Percentiles rank a stretch among this genome's conserved stretches.
These are phyloP conservation scores for Talaromyces rugulosus DNA, from an alignment of 2,329 filamentous ascomycete species.

Conservation along the genomic window DNA sequence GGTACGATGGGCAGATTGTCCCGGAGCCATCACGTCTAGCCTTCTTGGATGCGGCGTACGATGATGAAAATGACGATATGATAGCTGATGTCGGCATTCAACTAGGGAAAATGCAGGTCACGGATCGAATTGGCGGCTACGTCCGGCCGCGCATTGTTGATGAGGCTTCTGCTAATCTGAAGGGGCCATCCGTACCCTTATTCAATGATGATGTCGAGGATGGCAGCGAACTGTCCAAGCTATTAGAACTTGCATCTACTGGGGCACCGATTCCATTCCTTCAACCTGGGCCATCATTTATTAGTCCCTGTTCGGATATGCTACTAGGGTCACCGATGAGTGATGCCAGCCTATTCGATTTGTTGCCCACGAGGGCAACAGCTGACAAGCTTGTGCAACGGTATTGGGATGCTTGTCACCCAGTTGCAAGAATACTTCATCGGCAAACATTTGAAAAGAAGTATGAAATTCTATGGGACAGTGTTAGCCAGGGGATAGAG, in stretches of 20 bases:
- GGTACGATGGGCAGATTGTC: conserved; percentile 50
- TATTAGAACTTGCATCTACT: conserved; percentile 10
- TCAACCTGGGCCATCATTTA: conserved; percentile 61
- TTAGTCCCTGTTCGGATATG: conserved; percentile 64
- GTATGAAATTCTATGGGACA: conserved; percentile 63
- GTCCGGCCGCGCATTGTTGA: conserved; percentile 66
- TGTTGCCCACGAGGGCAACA: conserved; percentile 55
- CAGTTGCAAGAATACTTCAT: conserved; percentile 64
- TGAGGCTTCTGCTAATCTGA: conserved; percentile 50
- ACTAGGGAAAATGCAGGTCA: conserved; percentile 68
- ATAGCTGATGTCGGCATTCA: conserved; percentile 68
- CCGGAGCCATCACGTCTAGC: conserved; percentile 61
- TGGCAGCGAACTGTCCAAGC: conserved; percentile 2
- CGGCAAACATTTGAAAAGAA: conserved; percentile 62
- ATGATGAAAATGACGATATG: conserved; percentile 61
- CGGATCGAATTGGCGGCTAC: conserved; percentile 69
- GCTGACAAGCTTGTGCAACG: conserved; percentile 62
- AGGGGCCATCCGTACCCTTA: background rate
- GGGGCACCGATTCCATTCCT: conserved; percentile 45
- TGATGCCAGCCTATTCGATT: conserved; percentile 52
- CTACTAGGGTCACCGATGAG: conserved; percentile 56
- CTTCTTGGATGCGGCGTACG: conserved; percentile 64
- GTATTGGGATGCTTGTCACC: conserved; percentile 66
- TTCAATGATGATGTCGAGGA: background rate
- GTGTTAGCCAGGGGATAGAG: conserved; percentile 56